These are phyloP conservation scores for Mortierella sp. DNA, from an alignment of 371 early-diverging fungal genomes.

Conservation along the genomic window DNA sequence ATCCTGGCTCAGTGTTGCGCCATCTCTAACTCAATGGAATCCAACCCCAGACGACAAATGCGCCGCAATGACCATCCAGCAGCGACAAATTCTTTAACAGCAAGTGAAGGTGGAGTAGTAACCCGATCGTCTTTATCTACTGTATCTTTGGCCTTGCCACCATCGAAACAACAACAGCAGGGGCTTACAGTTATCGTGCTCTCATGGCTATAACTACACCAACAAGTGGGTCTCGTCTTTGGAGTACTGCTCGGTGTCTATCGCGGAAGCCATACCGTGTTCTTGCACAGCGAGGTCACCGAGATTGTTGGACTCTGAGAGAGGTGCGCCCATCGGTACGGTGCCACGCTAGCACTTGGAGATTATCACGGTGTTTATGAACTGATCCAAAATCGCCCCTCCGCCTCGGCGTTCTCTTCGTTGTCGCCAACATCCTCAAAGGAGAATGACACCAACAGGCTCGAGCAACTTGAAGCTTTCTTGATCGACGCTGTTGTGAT, in stretches of 20 bases:
- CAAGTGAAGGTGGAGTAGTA: not conserved
- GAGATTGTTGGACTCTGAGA: slow-evolving; percentile 77
- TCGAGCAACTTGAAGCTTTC: slow-evolving; percentile 65
- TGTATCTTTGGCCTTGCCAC: not conserved
- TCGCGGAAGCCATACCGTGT: slow-evolving; percentile 76
- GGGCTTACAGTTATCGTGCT: slow-evolving; percentile 54
- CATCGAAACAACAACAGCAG: not conserved
- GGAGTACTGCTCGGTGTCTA: slow-evolving; percentile 77
- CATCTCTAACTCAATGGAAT: slow-evolving; percentile 35
- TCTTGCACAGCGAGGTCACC: slow-evolving; percentile 69
- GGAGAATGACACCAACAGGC: not conserved
- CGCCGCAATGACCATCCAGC: not conserved
- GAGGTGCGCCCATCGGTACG: slow-evolving; percentile 65
- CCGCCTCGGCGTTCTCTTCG: slow-evolving; percentile 60
- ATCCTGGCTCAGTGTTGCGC: slow-evolving; percentile 77
- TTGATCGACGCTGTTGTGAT: slow-evolving; percentile 79
- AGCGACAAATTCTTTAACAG: not conserved
- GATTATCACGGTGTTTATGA: slow-evolving; percentile 75
- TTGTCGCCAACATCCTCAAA: slow-evolving; percentile 42
- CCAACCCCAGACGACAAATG: slow-evolving; percentile 10
- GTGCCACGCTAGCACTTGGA: slow-evolving; percentile 76
- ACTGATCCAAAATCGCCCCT: slow-evolving; percentile 62
- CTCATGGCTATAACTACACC: slow-evolving; percentile 82
- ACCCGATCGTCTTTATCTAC: not conserved
- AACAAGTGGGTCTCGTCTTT: slow-evolving; percentile 82